Evolutionary conservation across 352 stramenopile species (phyloP).

Genomic region (Phytophthora hybrid): DNA sequence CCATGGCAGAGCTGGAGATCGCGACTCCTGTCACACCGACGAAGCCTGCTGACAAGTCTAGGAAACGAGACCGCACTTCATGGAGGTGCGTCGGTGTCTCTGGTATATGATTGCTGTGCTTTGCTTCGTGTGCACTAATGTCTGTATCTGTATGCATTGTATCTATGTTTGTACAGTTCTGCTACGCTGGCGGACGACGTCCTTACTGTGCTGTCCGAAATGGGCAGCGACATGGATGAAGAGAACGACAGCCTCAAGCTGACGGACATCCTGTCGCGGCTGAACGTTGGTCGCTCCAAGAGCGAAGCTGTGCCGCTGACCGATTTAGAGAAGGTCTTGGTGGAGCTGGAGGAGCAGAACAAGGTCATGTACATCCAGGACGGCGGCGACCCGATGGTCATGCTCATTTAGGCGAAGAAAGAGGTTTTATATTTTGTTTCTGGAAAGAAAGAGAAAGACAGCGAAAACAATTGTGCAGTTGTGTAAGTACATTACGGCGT

Average conservation of each 20-base stretch:
- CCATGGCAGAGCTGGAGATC: constrained; percentile 45
- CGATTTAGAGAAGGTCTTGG: constrained; percentile 78
- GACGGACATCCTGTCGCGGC: constrained; percentile 57
- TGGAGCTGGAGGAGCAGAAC: constrained; percentile 87
- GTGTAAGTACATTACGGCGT: constrained; percentile 1
- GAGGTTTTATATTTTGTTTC: constrained; percentile 49
- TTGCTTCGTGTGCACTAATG: not conserved
- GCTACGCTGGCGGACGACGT: constrained; percentile 74
- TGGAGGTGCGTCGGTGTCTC: constrained; percentile 64
- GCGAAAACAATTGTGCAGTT: constrained; percentile 34
- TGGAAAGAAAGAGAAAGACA: constrained; percentile 34
- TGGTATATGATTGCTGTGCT: not conserved
- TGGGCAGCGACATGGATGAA: constrained; percentile 64
- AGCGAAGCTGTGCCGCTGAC: constrained; percentile 42
- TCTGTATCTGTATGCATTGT: not conserved
- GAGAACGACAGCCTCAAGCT: constrained; percentile 75
- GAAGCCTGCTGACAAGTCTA: constrained; percentile 37
- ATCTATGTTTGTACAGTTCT: constrained; percentile 44
- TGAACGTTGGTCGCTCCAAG: constrained; percentile 58
- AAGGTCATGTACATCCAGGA: constrained; percentile 92
- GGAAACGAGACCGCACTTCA: constrained; percentile 71
- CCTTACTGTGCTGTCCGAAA: constrained; percentile 63
- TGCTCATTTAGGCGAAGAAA: constrained; percentile 81
- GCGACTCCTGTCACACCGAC: constrained; percentile 32
- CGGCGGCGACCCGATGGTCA: constrained; percentile 80